Base-by-base conservation (phyloP, 2,329 filamentous ascomycete species). In the Nemania diffusa region DNA sequence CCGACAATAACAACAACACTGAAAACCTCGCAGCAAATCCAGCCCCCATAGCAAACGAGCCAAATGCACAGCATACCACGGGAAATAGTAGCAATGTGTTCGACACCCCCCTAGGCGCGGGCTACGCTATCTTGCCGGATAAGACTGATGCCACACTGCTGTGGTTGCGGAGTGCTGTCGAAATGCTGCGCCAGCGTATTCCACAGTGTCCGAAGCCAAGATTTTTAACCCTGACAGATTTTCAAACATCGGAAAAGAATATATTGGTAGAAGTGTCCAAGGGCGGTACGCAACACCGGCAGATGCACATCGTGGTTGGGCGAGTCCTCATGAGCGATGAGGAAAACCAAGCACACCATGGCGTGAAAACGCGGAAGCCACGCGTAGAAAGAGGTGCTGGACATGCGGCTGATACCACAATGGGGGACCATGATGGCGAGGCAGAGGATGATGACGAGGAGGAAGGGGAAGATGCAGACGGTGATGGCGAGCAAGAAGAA, bases 91-190 rank as follows among this genome's bases (percentile, higher is more conserved):
- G 27, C 34, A 55, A 61, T 34, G 66, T 56, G 17, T 57, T 70
- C 24, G 72, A 73, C 32, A 62, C 71, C 4, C 48, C 71, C 17
- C 69, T 75, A 11, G 74, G 74, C 22, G 73, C 73, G 24, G 74
- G 73, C 8, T 75, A 75, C 48, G 74, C 74, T 26, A 74, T 75
- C 52, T 64, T 75, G 9, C 74, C 74, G 3, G 74, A 76, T 60
- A 75, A 74, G 64, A 71, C 65, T n/a, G 72, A 76, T 59, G 67
- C 69, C 29, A 76, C 74, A 17, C 64, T 76, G 0, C 58, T 74
- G 6, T 76, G 73, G 74, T 55, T 76, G 11, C 71, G 71, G 42
- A 71, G 71, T 40, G 68, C 73, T 17, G 73, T 75, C 13, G 73
- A 76, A 40, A 71, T 72, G 59, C 61, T 76, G 7, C 73, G 74